These are phyloP conservation scores for Mycena kentingensis DNA, from an alignment of 768 basidiomycete species.

Conservation along the genomic window DNA sequence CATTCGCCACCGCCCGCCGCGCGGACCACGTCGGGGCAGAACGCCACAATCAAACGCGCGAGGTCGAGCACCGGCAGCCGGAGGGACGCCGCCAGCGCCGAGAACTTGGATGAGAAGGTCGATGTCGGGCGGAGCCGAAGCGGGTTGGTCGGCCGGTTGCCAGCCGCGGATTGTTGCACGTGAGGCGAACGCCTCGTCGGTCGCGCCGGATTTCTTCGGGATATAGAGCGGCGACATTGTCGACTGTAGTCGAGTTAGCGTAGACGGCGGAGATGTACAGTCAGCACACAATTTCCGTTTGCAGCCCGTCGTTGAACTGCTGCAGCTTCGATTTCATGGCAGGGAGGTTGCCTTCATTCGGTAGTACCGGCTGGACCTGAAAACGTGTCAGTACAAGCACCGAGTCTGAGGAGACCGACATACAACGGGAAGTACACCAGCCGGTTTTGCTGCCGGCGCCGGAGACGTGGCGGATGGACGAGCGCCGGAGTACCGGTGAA, in stretches of 20 bases:
- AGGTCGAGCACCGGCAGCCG: slow-evolving; percentile 93
- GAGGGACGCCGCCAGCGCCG: slow-evolving; percentile 68
- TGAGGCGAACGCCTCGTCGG: slow-evolving; percentile 68
- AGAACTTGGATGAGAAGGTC: slow-evolving; percentile 65
- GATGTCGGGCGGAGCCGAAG: slow-evolving; percentile 53
- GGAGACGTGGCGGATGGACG: slow-evolving; percentile 35
- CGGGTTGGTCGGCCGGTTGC: slow-evolving; percentile 33
- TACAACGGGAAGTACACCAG: slow-evolving; percentile 57
- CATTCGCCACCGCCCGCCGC: slow-evolving; percentile 71
- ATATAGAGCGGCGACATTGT: slow-evolving; percentile 69
- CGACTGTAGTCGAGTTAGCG: slow-evolving; percentile 44
- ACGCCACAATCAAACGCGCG: slow-evolving; percentile 71
- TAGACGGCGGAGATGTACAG: neutral
- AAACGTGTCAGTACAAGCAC: neutral
- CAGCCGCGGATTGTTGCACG: slow-evolving; percentile 51
- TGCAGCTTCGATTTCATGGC: slow-evolving; percentile 80
- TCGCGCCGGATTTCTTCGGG: slow-evolving; percentile 55
- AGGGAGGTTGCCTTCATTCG: slow-evolving; percentile 78
- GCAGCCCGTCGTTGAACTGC: slow-evolving; percentile 71
- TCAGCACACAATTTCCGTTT: slow-evolving; percentile 66
- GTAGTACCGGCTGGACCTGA: slow-evolving; percentile 67
- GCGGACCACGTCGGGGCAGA: slow-evolving; percentile 55
- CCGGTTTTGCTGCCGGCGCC: slow-evolving; percentile 30
- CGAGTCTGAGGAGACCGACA: no score
- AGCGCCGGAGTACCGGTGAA: slow-evolving; percentile 64